Conservation (phyloP, 2,329 filamentous ascomycete species). For the Blastomyces silverae region DNA sequence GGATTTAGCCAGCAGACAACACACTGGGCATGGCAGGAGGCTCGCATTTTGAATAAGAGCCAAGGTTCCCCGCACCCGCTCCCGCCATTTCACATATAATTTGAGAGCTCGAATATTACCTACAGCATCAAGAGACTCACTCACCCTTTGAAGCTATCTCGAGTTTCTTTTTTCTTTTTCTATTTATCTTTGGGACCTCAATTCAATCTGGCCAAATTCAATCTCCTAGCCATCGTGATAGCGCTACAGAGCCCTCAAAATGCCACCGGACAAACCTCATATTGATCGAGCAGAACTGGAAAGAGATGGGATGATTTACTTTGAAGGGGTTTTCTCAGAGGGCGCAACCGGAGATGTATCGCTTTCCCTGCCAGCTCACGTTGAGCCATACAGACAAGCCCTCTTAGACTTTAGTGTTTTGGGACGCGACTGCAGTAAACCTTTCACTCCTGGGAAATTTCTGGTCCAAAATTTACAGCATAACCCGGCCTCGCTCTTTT, state of each 20-base stretch:
- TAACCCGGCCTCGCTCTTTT: neutral
- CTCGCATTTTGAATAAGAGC: neutral
- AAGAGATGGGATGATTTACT: neutral
- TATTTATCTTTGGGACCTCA: too few species aligned
- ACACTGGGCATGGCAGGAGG: neutral
- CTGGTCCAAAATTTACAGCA: neutral
- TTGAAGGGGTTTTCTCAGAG: neutral
- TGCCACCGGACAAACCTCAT: neutral
- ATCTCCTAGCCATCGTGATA: neutral
- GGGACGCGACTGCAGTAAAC: neutral
- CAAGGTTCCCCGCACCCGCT: neutral
- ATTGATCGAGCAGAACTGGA: neutral
- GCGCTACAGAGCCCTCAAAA: neutral
- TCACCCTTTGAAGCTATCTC: too few species aligned
- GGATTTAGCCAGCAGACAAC: neutral
- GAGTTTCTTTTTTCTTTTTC: too few species aligned
- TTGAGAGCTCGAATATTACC: neutral
- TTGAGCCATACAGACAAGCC: neutral
- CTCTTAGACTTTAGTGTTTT: neutral
- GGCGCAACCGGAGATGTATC: neutral
- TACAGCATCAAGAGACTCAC: too few species aligned
- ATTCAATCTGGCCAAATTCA: neutral
- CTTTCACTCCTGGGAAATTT: too few species aligned
- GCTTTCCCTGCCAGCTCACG: neutral
- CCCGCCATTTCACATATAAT: neutral